Base-by-base conservation (phyloP, 176 grass and related monocot genomes). In the Oryza officinalis region DNA sequence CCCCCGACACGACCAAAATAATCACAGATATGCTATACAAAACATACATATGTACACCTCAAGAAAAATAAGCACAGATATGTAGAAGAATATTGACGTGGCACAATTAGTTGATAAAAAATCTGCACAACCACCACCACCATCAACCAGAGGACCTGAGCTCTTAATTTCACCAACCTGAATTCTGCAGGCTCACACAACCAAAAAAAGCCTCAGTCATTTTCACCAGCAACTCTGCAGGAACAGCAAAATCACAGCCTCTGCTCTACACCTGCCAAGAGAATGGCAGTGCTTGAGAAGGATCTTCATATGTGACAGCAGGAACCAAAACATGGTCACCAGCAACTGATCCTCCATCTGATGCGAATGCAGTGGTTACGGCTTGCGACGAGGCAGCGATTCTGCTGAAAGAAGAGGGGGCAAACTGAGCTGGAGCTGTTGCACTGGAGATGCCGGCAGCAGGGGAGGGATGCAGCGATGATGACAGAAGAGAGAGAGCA, bases 401-500 rank as follows among this genome's bases (percentile, higher is more conserved):
- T 17, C 30, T 25, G 15, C 57, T 25, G 23, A 63, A 15, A 4
- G 65, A 47, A 46, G 37, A 38, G 37, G 85, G 37, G 9, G 45
- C 64, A 17, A 45, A n/a, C 22, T 70, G 79, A 3, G 22, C 4
- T 8, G 59, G 65, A 33, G n/a, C 60, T 59, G 46, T 32, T 54
- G 60, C n/a, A 0, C 4, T 20, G 33, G 45, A 30, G n/a, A 85
- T 74, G 44, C 72, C 33, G 25, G 69, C 37, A 20, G 69, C 37
- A 15, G 31, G 13, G 13, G 75, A 89, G 73, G 83, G 69, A 64
- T 88, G 68, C 59, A 83, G 65, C 14, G 91, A 84, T 2, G 89
- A 90, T 97, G 94, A 97, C 92, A 97, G 94, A 97, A 97, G 94
- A 97, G 94, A 97, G 94, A 94, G 92, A 97, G 89, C 94, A 94